Evolutionary conservation across 2,329 filamentous ascomycete species (phyloP).

Genomic region (Cercospora zeae-maydis): DNA sequence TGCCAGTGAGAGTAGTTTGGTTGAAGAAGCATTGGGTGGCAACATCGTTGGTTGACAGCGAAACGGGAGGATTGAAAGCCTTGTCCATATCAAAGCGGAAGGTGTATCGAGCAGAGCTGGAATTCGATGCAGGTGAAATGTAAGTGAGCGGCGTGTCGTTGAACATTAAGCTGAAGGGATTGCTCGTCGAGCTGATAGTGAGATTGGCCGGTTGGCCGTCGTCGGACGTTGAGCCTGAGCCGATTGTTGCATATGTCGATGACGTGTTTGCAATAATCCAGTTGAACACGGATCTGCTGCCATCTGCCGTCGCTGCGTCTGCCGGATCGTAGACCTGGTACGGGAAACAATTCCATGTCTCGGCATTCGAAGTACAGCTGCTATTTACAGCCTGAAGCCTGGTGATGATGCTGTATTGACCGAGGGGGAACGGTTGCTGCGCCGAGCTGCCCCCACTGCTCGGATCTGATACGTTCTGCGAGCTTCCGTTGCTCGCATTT

Average conservation of each 20-base stretch:
- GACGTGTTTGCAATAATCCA: constrained; percentile 56
- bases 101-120: constrained; percentile 52
- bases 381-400: constrained; percentile 53
- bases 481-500: background rate
- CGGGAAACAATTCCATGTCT: constrained; percentile 62
- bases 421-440: constrained; percentile 53
- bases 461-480: background rate
- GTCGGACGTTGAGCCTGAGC: constrained; percentile 58
- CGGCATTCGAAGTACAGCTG: constrained; percentile 56
- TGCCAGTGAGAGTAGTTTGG: constrained; percentile 54
- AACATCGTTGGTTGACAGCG: constrained; percentile 44
- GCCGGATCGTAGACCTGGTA: constrained; percentile 49
- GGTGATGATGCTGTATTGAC: constrained; percentile 60
- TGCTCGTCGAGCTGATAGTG: constrained; percentile 50
- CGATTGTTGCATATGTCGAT: constrained; percentile 40
- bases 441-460: background rate
- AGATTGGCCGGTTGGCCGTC: constrained; percentile 37
- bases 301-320: constrained; percentile 24
- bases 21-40: constrained; percentile 58
- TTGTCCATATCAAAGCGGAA: constrained; percentile 57
- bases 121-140: constrained; percentile 44
- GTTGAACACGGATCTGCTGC: constrained; percentile 53
- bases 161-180: constrained; percentile 58
- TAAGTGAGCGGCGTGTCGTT: constrained; percentile 50
- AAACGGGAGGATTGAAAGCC: constrained; percentile 49